These are phyloP conservation scores for Suillus lakei DNA, from an alignment of 768 basidiomycete species.

Conservation along the genomic window DNA sequence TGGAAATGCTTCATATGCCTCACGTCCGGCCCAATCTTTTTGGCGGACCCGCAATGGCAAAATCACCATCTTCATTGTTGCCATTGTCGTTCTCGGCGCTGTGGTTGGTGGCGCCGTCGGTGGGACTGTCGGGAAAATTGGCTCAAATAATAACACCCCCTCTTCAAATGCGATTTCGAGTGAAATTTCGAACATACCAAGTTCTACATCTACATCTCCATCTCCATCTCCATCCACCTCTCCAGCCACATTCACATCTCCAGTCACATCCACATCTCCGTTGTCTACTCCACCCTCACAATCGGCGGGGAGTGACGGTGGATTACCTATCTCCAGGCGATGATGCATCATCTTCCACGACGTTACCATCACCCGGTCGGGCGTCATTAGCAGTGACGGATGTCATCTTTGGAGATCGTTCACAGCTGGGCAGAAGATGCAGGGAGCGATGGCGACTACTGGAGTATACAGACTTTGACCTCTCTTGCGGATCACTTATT, in stretches of 20 bases:
- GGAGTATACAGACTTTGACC: not conserved
- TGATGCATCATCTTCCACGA: too few relatives aligned
- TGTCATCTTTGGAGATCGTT: not conserved
- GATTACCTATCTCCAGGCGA: too few relatives aligned
- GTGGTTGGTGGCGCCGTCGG: slow-evolving; percentile 65
- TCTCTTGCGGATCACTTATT: not conserved
- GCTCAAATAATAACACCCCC: not conserved
- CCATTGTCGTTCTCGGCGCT: slow-evolving; percentile 51
- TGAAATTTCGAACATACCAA: too few relatives aligned
- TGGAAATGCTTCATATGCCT: not conserved
- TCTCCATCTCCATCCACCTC: too few relatives aligned
- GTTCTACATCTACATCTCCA: too few relatives aligned
- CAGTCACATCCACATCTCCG: too few relatives aligned
- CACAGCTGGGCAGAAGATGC: not conserved
- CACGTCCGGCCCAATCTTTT: slow-evolving; percentile 40
- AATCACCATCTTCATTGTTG: slow-evolving; percentile 41
- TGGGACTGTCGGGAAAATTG: slow-evolving; percentile 42
- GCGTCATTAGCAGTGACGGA: not conserved
- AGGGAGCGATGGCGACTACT: not conserved
- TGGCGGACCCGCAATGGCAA: slow-evolving; percentile 54
- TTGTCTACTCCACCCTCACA: too few relatives aligned
- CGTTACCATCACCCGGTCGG: too few relatives aligned
- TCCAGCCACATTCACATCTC: too few relatives aligned
- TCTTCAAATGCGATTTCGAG: not conserved
- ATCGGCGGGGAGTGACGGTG: too few relatives aligned